These are phyloP conservation scores for Kurtzmaniella quercitrusa DNA, from an alignment of 1,139 yeast species.

Conservation along the genomic window DNA sequence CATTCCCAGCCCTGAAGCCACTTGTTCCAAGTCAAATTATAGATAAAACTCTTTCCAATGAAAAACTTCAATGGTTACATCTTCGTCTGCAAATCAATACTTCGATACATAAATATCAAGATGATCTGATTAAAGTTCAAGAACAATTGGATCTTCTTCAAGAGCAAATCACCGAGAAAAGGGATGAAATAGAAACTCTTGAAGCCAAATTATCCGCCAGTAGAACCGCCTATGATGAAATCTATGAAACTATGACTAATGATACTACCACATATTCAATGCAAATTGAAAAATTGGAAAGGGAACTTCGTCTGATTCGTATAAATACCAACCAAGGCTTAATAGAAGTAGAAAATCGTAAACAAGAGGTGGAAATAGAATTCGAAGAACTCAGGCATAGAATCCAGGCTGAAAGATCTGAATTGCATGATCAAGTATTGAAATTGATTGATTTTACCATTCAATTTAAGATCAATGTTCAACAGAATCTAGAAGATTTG, in stretches of 20 bases:
- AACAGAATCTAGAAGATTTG: slow-evolving; percentile 25
- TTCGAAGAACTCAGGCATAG: slow-evolving; percentile 49
- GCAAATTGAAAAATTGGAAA: slow-evolving; percentile 63
- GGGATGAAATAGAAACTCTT: slow-evolving; percentile 55
- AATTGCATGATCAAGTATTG: slow-evolving; percentile 50
- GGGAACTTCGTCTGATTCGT: slow-evolving; percentile 54
- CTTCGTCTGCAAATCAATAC: slow-evolving; percentile 46
- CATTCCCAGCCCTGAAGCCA: slow-evolving; percentile 4
- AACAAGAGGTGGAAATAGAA: slow-evolving; percentile 52
- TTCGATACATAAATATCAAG: slow-evolving; percentile 52
- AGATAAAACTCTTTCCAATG: slow-evolving; percentile 28
- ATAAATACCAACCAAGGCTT: slow-evolving; percentile 49
- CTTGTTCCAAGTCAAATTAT: slow-evolving; percentile 20
- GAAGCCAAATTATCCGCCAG: slow-evolving; percentile 53
- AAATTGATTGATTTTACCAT: slow-evolving; percentile 56
- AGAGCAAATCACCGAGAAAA: slow-evolving; percentile 53
- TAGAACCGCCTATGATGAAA: slow-evolving; percentile 54
- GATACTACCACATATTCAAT: slow-evolving; percentile 53
- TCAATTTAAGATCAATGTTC: slow-evolving; percentile 62
- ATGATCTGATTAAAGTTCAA: slow-evolving; percentile 55
- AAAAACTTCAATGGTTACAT: slow-evolving; percentile 36
- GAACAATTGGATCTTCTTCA: slow-evolving; percentile 54
- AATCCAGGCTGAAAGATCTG: slow-evolving; percentile 44
- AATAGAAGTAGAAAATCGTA: slow-evolving; percentile 52
- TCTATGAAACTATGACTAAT: slow-evolving; percentile 52